These are phyloP conservation scores for Panaeolus papilionaceus DNA, from an alignment of 768 basidiomycete genomes.

Conservation along the genomic window DNA sequence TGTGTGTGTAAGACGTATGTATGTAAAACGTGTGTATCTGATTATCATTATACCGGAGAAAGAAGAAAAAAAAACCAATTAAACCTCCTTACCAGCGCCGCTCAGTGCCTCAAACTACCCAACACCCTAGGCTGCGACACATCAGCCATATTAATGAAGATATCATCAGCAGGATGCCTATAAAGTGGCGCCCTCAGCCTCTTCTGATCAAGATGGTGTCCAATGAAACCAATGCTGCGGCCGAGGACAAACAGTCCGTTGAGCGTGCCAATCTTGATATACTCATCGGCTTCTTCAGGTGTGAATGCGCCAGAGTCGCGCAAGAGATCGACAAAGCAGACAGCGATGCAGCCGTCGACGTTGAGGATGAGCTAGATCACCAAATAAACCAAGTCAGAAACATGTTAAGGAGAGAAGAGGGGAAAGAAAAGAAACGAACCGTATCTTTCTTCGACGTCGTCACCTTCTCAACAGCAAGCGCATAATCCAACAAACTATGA, in stretches of 20 bases:
- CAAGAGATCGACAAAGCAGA: constrained; percentile 95
- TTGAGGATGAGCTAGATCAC: constrained; percentile 82
- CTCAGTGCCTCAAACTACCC: constrained; percentile 46
- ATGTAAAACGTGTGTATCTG: neutral
- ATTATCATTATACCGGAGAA: neutral
- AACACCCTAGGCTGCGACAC: constrained; percentile 83
- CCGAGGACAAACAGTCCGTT: constrained; percentile 98
- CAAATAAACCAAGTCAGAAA: constrained; percentile 15
- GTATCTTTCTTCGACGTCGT: constrained; percentile 98
- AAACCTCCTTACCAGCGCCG: neutral
- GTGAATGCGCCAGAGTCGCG: constrained; percentile 94
- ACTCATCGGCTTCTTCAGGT: constrained; percentile 94
- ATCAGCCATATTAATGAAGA: constrained; percentile 95
- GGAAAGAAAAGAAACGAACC: constrained; percentile 42
- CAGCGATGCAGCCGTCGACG: constrained; percentile 95
- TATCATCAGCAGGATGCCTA: constrained; percentile 94
- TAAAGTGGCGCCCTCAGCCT: constrained; percentile 91
- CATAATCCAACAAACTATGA: constrained; percentile 92
- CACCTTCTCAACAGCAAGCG: constrained; percentile 96
- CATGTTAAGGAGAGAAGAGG: constrained; percentile 5
- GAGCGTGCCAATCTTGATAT: constrained; percentile 95
- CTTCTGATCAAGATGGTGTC: constrained; percentile 97
- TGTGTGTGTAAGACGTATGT: neutral
- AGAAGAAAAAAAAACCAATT: neutral
- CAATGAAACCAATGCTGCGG: constrained; percentile 97